Evolutionary conservation across 1,139 yeast species (phyloP), one percentile per base, ranked within the genome.

Genomic region (Spathaspora jeffriesii): DNA sequence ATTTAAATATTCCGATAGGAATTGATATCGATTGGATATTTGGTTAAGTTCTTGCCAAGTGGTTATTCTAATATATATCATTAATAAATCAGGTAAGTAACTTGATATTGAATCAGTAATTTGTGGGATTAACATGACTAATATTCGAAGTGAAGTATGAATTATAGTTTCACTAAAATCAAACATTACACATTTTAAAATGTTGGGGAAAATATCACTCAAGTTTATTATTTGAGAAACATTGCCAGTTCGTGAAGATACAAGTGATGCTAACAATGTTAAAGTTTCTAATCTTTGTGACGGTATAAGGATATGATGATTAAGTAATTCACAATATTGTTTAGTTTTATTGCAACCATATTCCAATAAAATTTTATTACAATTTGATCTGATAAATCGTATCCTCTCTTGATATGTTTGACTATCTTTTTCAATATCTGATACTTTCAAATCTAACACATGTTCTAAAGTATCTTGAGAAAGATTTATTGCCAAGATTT

Each of bases 101-200:
- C 58, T 49, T 1, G 67, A 60, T 3, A 80, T 56, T 17, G 56
- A 62, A 25, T 65, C 63, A 47, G 78, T 70, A 1, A 81, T 60
- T 51, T 79, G 81, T 0, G 89, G 89, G 7, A 83, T 58, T 9
- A 78, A 49, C 85, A 84, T 81, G 6, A 78, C 71, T 43, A 83
- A 52, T 0, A 73, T 61, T 1, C 78, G 71, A 14, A 79, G 56
- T 2, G 78, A 70, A 7, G 76, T 63, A 27, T 71, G 66, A 15
- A 84, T 62, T 1, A 72, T 62, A 2, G 72, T 64, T 8, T 73
- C 69, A 38, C 78, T 69, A 15, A 65, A 61, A 55, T 84, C 90
- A 39, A 64, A 65, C 49, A 73, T 60, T 25, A 80, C 59, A 45
- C 79, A 69, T 40, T 66, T 62, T 43, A 79, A 58, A 5, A 84